Base-by-base conservation (phyloP, 129 eudicot species). In the Flaveria ramosissima region DNA sequence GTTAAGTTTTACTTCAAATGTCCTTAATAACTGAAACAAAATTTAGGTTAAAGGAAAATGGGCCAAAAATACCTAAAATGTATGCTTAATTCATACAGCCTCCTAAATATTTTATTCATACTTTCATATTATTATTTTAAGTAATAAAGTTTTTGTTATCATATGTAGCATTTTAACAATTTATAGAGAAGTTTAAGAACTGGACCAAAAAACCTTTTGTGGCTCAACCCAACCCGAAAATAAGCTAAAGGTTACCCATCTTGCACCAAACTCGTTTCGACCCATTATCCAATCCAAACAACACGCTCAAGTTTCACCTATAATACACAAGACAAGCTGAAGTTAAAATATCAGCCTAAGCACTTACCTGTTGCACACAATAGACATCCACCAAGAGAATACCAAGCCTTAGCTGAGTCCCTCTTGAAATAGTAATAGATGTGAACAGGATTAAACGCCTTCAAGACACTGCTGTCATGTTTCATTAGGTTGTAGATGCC, bases 381-480 rank as follows among this genome's bases (percentile, higher is more conserved):
- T 75, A 94, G 79, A 81, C 98, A 94, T 78, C 98, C 98, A 46
- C 98, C 98, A 30, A 94, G 84, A 72, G 98, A 83, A 66, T 87
- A 94, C 96, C 92, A 94, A 42, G 97, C 98, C 73, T 94, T 89
- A 13, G 89, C 77, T 16, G 96, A 65, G 76, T 91, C 86, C 85
- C 96, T 93, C 77, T 87, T 80, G 86, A 94, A 94, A 83, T 75
- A 94, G 85, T 89, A 94, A 82, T 89, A 94, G 61, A 94, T 91
- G 80, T 94, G 90, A 72, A 86, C 69, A 71, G 98, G 98, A 80
- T 94, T 91, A 74, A 94, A 94, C 6, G 98, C 98, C 81, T 77
- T 88, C 61, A 88, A 73, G 64, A 94, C 98, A 69, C 83, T 85
- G 81, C 83, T 84, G 73, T 94, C 96, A 82, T 94, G 84, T 65